phyloP scores from a whole-genome alignment of 2,329 filamentous ascomycete species.

The Cordyceps farinosa region DNA sequence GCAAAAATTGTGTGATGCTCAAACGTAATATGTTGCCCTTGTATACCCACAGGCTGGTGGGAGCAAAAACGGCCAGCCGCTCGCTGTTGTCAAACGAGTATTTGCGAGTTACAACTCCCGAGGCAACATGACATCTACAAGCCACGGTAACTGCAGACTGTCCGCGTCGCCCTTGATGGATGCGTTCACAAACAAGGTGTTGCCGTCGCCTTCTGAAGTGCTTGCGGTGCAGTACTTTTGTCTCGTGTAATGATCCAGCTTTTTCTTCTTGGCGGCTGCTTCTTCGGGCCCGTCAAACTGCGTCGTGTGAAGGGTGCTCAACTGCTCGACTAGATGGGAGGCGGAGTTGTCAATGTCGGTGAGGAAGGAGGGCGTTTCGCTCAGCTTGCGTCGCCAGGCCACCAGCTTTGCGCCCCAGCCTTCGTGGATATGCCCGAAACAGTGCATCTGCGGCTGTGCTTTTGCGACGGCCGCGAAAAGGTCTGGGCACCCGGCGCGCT shows the following conservation, averaged over 20 bases:
- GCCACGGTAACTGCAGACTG: conserved; percentile 49
- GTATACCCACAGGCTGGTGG: too few species aligned
- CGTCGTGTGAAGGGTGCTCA: neutral
- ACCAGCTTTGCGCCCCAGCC: conserved; percentile 42
- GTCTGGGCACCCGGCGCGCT: conserved; percentile 30
- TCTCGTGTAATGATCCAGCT: neutral
- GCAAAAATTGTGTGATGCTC: too few species aligned
- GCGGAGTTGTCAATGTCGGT: conserved; percentile 45
- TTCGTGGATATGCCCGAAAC: conserved; percentile 35
- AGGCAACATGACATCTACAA: conserved; percentile 5
- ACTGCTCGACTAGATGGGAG: conserved; percentile 32
- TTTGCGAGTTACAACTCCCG: neutral
- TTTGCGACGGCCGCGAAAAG: conserved; percentile 30
- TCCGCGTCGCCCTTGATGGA: conserved; percentile 49
- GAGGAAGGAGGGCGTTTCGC: conserved; percentile 39
- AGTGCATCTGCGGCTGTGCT: conserved; percentile 33
- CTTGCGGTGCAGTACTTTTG: neutral
- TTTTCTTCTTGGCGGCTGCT: neutral
- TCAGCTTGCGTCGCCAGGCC: conserved; percentile 38
- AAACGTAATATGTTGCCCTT: too few species aligned
- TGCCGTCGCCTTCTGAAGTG: neutral
- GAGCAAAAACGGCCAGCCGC: too few species aligned
- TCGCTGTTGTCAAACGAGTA: too few species aligned
- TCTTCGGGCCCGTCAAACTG: neutral
- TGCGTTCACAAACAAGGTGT: conserved; percentile 52